Percentiles rank a stretch among this genome's conserved stretches.
Conservation (phyloP, 169 alveolate species). For the Eimeria falciformis region DNA sequence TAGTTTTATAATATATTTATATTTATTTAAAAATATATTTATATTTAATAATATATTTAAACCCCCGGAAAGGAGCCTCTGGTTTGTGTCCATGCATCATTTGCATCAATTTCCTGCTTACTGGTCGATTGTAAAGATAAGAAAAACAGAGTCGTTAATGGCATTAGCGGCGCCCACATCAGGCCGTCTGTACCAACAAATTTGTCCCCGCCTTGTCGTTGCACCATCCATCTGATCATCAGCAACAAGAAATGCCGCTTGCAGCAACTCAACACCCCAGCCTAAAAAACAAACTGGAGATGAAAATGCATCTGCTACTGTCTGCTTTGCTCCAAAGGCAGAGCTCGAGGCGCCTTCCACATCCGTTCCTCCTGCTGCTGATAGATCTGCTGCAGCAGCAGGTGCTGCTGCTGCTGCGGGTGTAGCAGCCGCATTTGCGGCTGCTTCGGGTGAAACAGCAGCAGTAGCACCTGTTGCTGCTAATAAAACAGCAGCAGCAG, state of each 20-base stretch:
- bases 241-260: slow-evolving; percentile 78
- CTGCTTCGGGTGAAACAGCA: neutral
- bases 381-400: neutral
- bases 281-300: slow-evolving; percentile 59
- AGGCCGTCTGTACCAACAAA: slow-evolving; percentile 76
- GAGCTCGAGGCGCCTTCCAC: neutral
- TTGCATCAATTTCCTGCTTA: too few species aligned
- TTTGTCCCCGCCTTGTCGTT: slow-evolving; percentile 77
- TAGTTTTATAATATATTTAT: too few species aligned
- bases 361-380: too few species aligned
- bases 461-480: slow-evolving; percentile 10
- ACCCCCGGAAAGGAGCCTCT: too few species aligned
- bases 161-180: slow-evolving; percentile 77
- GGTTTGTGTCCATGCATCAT: too few species aligned
- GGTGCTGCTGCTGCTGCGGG: slow-evolving; percentile 35
- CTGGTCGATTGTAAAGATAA: slow-evolving; percentile 71
- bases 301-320: slow-evolving; percentile 19
- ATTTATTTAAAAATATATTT: too few species aligned
- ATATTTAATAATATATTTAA: too few species aligned
- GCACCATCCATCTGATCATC: slow-evolving; percentile 82
- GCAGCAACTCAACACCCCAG: slow-evolving; percentile 81
- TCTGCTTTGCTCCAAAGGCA: slow-evolving; percentile 24
- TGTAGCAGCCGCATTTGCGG: neutral
- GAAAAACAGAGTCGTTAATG: slow-evolving; percentile 74
- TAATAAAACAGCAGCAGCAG: slow-evolving; percentile 2